Evolutionary conservation across 345 rosid genomes (phyloP).

Genomic region (Syzygium oleosum): DNA sequence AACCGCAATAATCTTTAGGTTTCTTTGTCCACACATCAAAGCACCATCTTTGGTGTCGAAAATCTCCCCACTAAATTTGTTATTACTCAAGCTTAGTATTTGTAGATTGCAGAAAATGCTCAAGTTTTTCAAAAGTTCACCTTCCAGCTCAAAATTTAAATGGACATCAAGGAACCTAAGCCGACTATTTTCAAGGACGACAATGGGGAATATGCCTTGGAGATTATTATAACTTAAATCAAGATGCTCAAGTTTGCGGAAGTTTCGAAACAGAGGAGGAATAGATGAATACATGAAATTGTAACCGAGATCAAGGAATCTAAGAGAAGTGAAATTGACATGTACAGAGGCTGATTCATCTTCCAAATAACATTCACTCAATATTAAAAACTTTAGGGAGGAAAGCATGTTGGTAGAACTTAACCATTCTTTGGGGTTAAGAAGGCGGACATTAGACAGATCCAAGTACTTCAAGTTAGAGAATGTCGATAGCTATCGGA

Average conservation of each 20-base stretch:
- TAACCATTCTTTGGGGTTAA: background rate
- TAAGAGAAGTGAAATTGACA: background rate
- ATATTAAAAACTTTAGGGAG: background rate
- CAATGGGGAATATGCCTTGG: background rate
- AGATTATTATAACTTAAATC: background rate
- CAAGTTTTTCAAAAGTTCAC: background rate
- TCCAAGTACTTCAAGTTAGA: background rate
- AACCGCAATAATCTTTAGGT: no score
- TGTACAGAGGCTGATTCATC: background rate
- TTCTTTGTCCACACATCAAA: no score
- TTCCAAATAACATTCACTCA: background rate
- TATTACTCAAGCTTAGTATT: no score
- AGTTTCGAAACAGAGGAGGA: background rate
- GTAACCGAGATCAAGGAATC: background rate
- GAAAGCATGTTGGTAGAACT: background rate
- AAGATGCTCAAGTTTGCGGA: background rate
- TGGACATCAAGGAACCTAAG: background rate
- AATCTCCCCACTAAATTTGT: no score
- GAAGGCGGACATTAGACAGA: background rate
- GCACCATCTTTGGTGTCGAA: no score
- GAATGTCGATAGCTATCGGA: background rate
- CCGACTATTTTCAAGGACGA: background rate
- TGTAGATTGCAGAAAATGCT: no score
- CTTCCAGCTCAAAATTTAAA: background rate
- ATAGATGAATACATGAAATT: background rate